These are phyloP conservation scores for Pseudogymnoascus pannorum DNA, from an alignment of 2,329 filamentous ascomycete genomes.

Conservation along the genomic window DNA sequence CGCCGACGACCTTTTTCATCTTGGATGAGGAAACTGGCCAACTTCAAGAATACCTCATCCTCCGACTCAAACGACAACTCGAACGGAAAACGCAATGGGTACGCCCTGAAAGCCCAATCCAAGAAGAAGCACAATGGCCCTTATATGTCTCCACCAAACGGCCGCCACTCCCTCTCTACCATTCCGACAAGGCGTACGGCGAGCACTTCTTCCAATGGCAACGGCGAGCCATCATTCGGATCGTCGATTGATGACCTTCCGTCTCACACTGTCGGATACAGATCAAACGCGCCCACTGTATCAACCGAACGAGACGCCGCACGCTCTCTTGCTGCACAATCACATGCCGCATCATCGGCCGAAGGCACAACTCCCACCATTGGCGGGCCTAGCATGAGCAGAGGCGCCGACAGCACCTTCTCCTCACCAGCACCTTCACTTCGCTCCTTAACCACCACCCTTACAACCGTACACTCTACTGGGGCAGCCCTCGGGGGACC, in stretches of 20 bases:
- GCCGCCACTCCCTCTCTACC: conserved; percentile 48
- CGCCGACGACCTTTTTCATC: conserved; percentile 82
- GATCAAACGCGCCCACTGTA: conserved; percentile 53
- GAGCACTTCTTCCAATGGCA: conserved; percentile 47
- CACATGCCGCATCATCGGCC: conserved; percentile 58
- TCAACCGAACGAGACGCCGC: conserved; percentile 77
- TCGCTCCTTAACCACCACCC: conserved; percentile 71
- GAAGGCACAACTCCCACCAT: conserved; percentile 68
- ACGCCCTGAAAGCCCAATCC: conserved; percentile 34
- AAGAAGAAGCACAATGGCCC: conserved; percentile 75
- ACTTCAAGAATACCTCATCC: conserved; percentile 66
- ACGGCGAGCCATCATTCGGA: conserved; percentile 52
- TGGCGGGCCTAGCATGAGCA: conserved; percentile 56
- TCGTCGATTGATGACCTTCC: conserved; percentile 55
- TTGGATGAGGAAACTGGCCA: conserved; percentile 90
- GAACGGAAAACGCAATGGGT: conserved; percentile 34
- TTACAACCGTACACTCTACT: conserved; percentile 78
- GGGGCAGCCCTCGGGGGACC: conserved; percentile 47
- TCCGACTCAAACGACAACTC: conserved; percentile 39
- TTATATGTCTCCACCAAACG: conserved; percentile 61
- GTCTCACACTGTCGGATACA: conserved; percentile 54
- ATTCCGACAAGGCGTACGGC: conserved; percentile 42
- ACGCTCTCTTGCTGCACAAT: conserved; percentile 67
- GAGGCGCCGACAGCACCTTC: conserved; percentile 70
- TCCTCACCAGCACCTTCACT: conserved; percentile 77